phyloP scores from a whole-genome alignment of 495 filamentous ascomycete genomes.

The Immersiella caudata region DNA sequence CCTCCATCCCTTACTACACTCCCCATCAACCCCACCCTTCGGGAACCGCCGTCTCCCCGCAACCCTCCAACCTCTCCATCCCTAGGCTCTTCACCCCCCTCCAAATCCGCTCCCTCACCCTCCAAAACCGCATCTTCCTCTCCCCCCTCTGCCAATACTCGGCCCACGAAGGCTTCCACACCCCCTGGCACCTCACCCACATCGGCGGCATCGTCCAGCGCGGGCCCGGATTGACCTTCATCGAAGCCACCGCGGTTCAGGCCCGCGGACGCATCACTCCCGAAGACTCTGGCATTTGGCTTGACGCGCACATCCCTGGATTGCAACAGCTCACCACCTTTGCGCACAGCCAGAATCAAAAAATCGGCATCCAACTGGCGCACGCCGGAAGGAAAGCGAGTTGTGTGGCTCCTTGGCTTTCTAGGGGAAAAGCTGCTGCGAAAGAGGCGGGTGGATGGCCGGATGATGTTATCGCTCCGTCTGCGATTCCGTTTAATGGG shows the following conservation, averaged over 20 bases:
- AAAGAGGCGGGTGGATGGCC: constrained; percentile 60
- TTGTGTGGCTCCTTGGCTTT: constrained; percentile 61
- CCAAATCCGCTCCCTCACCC: constrained; percentile 64
- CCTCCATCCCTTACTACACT: constrained; percentile 60
- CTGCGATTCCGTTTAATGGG: constrained; percentile 50
- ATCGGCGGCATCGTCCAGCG: constrained; percentile 65
- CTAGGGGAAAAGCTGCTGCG: constrained; percentile 17
- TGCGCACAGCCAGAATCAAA: constrained; percentile 63
- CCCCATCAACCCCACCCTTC: constrained; percentile 57
- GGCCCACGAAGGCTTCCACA: constrained; percentile 66
- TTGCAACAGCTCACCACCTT: constrained; percentile 65
- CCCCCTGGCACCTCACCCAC: constrained; percentile 69
- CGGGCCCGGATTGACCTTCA: constrained; percentile 63
- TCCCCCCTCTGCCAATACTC: constrained; percentile 73
- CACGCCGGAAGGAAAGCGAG: constrained; percentile 78
- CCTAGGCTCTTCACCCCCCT: constrained; percentile 69
- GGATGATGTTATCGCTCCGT: constrained; percentile 58
- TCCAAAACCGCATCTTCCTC: constrained; percentile 72
- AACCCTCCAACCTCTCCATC: constrained; percentile 38
- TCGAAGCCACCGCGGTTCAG: constrained; percentile 70
- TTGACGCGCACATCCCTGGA: constrained; percentile 66
- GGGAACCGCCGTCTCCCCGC: constrained; percentile 52
- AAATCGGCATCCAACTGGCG: constrained; percentile 71
- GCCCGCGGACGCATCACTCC: constrained; percentile 73
- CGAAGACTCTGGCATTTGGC: constrained; percentile 70